Evolutionary conservation across 2,329 filamentous ascomycete species (phyloP).

Genomic region (Orbilia javanica): DNA sequence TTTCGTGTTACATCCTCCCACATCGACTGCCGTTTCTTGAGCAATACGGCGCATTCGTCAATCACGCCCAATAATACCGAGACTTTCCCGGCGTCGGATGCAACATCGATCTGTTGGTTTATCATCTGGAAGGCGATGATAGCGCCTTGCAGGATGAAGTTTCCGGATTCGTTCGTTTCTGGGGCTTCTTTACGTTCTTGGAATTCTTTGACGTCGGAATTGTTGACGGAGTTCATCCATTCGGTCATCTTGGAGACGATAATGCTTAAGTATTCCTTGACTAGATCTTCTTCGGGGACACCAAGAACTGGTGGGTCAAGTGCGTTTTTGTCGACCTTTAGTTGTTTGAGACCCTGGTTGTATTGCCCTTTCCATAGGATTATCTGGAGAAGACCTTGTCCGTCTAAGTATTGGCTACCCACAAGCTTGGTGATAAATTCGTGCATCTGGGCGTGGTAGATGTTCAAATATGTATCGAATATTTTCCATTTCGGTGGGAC

Average conservation of each 20-base stretch:
- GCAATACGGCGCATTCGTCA: conserved; percentile 91
- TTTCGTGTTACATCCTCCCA: conserved; percentile 92
- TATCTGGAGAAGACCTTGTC: conserved; percentile 88
- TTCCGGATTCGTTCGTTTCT: conserved; percentile 61
- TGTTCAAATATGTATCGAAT: conserved; percentile 86
- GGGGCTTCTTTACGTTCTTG: conserved; percentile 72
- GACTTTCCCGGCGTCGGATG: conserved; percentile 83
- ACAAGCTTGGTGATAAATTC: conserved; percentile 87
- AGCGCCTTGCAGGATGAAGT: conserved; percentile 61
- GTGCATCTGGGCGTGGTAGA: conserved; percentile 96
- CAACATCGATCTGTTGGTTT: conserved; percentile 88
- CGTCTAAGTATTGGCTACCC: conserved; percentile 85
- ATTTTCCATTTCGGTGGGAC: conserved; percentile 99
- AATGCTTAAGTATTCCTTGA: conserved; percentile 91
- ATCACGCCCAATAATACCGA: conserved; percentile 96
- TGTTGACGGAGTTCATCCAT: conserved; percentile 95
- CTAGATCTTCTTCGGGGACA: conserved; percentile 87
- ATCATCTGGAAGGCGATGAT: conserved; percentile 92
- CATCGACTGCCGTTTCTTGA: conserved; percentile 83
- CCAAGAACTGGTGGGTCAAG: conserved; percentile 88
- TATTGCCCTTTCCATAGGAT: conserved; percentile 97
- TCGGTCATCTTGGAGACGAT: conserved; percentile 96
- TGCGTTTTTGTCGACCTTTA: conserved; percentile 82
- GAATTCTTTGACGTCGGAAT: conserved; percentile 84
- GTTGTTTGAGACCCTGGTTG: conserved; percentile 92